phyloP scores from a whole-genome alignment of 805 yeast species.

The Myxozyma vanderwaltii region DNA sequence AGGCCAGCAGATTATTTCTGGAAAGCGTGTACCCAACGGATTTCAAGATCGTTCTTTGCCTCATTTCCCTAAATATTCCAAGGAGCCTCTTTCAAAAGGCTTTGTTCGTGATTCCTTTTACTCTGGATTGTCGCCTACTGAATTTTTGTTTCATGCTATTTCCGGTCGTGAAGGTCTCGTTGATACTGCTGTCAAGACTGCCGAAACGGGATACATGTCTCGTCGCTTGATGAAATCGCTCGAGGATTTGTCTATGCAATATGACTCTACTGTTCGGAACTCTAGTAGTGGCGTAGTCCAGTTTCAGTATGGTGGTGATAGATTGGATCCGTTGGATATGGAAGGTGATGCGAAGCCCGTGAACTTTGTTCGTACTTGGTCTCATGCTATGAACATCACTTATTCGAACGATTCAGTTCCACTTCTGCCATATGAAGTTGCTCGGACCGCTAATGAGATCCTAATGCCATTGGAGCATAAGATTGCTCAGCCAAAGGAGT shows the following conservation, averaged over 20 bases:
- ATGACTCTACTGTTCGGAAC: constrained; percentile 92
- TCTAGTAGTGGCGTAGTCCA: constrained; percentile 96
- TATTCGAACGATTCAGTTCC: constrained; percentile 56
- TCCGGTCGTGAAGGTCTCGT: constrained; percentile 99
- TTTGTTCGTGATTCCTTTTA: constrained; percentile 95
- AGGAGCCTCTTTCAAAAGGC: constrained; percentile 97
- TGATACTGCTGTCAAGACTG: constrained; percentile 99
- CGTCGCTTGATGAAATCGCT: constrained; percentile 96
- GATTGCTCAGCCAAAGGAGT: constrained; percentile 65
- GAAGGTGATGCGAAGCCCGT: constrained; percentile 98
- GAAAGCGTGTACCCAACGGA: constrained; percentile 99
- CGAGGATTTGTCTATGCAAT: constrained; percentile 91
- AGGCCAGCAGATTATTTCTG: constrained; percentile 97
- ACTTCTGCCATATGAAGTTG: constrained; percentile 70
- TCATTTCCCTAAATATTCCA: constrained; percentile 92
- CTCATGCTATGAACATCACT: constrained; percentile 77
- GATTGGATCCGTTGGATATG: constrained; percentile 97
- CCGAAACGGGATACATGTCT: constrained; percentile 98
- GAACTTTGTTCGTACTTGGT: constrained; percentile 92
- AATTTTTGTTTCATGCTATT: constrained; percentile 96
- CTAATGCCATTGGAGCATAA: constrained; percentile 62
- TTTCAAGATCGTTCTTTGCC: constrained; percentile 98
- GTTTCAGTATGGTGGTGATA: constrained; percentile 98
- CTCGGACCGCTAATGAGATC: constrained; percentile 55
- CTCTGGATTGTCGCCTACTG: constrained; percentile 94